Evolutionary conservation across 2,329 filamentous ascomycete species (phyloP).

Genomic region (Pseudogymnoascus destructans): DNA sequence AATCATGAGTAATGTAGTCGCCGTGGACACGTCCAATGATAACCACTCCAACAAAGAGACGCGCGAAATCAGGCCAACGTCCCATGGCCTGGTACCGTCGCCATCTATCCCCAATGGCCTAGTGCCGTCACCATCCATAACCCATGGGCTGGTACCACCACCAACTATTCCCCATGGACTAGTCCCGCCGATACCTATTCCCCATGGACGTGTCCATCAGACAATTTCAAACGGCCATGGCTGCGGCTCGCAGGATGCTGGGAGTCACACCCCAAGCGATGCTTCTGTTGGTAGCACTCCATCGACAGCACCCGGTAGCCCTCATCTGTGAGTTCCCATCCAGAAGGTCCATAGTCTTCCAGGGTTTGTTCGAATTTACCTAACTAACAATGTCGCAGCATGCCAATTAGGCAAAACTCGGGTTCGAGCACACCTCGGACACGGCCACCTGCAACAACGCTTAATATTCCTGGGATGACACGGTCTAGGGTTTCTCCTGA

Average conservation of each 20-base stretch:
- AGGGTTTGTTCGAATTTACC: background rate
- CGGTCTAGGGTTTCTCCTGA: constrained; percentile 92
- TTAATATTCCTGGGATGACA: constrained; percentile 94
- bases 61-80: constrained; percentile 13
- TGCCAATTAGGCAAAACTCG: constrained; percentile 59
- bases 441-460: constrained; percentile 75
- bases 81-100: constrained; percentile 10
- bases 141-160: constrained; percentile 11
- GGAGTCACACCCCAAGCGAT: constrained; percentile 1
- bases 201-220: background rate
- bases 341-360: background rate
- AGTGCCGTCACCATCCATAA: background rate
- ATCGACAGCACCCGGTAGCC: background rate
- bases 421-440: constrained; percentile 65
- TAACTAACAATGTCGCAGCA: constrained; percentile 31
- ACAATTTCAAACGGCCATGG: constrained; percentile 5
- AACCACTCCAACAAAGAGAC: constrained; percentile 17
- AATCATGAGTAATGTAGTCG: constrained; percentile 19
- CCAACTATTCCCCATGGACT: constrained; percentile 12
- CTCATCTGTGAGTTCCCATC: constrained; percentile 6
- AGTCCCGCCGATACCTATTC: constrained; percentile 1
- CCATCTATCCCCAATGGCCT: constrained; percentile 11
- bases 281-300: background rate
- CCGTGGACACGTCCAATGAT: constrained; percentile 23
- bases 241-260: background rate